These are phyloP conservation scores for Xylariaceae sp. DNA, from an alignment of 2,329 filamentous ascomycete genomes.

Conservation along the genomic window DNA sequence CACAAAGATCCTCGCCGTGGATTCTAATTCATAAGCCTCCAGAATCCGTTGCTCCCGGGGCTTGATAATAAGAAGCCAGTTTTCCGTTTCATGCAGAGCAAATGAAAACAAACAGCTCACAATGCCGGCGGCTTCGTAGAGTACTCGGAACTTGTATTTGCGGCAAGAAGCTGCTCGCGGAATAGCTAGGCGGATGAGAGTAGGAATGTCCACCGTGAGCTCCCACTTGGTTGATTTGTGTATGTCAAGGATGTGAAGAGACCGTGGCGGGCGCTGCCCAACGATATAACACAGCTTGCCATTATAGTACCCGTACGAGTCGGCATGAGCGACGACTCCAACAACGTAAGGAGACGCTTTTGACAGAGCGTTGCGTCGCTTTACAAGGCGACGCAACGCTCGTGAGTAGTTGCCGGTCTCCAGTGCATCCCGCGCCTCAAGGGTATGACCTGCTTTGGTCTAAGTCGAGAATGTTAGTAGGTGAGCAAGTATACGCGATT, in stretches of 20 bases:
- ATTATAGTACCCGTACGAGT: slow-evolving; percentile 57
- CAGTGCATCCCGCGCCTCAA: slow-evolving; percentile 33
- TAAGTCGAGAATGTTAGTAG: slow-evolving; percentile 27
- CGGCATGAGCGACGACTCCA: slow-evolving; percentile 53
- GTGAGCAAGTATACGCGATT: slow-evolving; percentile 16
- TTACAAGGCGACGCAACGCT: slow-evolving; percentile 55
- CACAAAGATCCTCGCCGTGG: slow-evolving; percentile 57
- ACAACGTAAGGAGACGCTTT: slow-evolving; percentile 58
- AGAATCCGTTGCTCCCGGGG: slow-evolving; percentile 38
- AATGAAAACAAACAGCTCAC: slow-evolving; percentile 53
- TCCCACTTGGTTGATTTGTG: slow-evolving; percentile 46
- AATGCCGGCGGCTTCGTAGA: slow-evolving; percentile 54
- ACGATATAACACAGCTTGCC: slow-evolving; percentile 61
- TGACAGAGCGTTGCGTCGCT: slow-evolving; percentile 55
- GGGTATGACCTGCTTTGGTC: slow-evolving; percentile 31
- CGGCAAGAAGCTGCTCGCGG: slow-evolving; percentile 32
- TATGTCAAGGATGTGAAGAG: slow-evolving; percentile 56
- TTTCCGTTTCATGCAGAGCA: slow-evolving; percentile 32
- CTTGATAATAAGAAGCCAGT: slow-evolving; percentile 52
- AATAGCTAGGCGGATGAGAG: slow-evolving; percentile 36
- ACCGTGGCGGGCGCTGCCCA: slow-evolving; percentile 34
- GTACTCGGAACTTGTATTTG: slow-evolving; percentile 46
- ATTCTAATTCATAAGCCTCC: slow-evolving; percentile 38
- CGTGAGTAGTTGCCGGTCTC: slow-evolving; percentile 39
- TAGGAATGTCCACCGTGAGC: slow-evolving; percentile 49